Base-by-base conservation (phyloP, 1,284 basidiomycete genomes). In the Irpex rosettiformis region DNA sequence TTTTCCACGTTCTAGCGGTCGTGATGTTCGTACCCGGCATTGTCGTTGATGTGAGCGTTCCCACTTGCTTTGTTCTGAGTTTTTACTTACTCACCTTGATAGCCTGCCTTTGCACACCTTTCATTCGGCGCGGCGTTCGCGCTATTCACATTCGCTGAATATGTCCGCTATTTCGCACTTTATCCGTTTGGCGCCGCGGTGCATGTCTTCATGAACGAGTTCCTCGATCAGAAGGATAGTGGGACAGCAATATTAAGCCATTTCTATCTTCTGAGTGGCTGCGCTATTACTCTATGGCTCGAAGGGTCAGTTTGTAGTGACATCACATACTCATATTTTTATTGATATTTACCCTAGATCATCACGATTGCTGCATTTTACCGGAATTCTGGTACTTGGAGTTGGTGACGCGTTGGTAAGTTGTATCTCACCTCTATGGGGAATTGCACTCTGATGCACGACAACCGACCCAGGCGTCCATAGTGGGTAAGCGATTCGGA, bases 191-290 rank as follows among this genome's bases (percentile, higher is more conserved):
- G 96, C 6, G 96, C 93, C 3, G 81, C 87, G 10, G 85, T 99
- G 25, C 97, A 99, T 75, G 77, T 98, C 61, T 99, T 99, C 75
- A 88, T 99, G 82, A 92, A 91, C 76, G 96, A 99, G 73, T 99
- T 99, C 69, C 78, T 98, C 69, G 97, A 99, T 72, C 81, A 90
- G 66, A 95, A 96, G 77, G 97, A 99, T 73, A 84, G 88, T 52
- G 97, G 97, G 4, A 97, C 96, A 7, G 97, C 96, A 10, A 97
- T 99, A 66, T 74, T 99, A 62, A 95, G 93, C 68, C 97, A 99
- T 73, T 98, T 99, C 69, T 99, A 98, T 77, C 78, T 99, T 51
- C 77, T 99, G 56, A 94, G 94, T 0, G 97, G 97, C 0, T 98
- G 96, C 73, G 95, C 96, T 2, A 88, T 89, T 4, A 89, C 92